A percentile compares a stretch with the other conserved stretches of the same genome.
Evolutionary conservation across 2,329 filamentous ascomycete genomes (phyloP).

Genomic region (Echinosphaeria canescens): DNA sequence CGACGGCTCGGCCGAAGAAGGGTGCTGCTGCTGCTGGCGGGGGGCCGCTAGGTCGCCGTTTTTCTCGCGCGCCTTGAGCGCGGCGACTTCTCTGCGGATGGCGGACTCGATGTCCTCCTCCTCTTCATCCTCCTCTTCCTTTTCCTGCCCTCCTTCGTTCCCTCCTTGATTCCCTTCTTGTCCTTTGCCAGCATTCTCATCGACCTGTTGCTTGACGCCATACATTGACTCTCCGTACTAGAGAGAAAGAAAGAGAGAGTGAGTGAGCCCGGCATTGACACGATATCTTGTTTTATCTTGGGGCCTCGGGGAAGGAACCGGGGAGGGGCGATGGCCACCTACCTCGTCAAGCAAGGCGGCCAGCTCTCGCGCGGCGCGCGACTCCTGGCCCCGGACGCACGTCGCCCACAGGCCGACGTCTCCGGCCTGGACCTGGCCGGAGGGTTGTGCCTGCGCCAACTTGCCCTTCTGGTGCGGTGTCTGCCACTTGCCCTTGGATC

Average conservation of each 20-base stretch:
- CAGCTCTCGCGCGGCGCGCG: constrained; percentile 46
- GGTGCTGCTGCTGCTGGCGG: constrained; percentile 5
- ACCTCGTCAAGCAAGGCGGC: constrained; percentile 44
- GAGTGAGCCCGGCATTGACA: background rate
- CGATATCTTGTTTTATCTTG: too few relatives aligned
- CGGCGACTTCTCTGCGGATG: constrained; percentile 49
- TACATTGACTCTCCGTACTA: constrained; percentile 47
- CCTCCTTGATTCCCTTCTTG: too few relatives aligned
- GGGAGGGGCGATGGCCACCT: constrained; percentile 8
- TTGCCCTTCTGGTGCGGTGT: constrained; percentile 36
- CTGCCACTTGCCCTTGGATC: constrained; percentile 39
- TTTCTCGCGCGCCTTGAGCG: constrained; percentile 31
- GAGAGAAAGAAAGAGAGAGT: background rate
- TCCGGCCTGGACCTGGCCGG: constrained; percentile 32
- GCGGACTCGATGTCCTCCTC: constrained; percentile 48
- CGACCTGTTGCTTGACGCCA: constrained; percentile 18
- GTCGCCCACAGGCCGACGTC: constrained; percentile 63
- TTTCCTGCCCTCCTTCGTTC: too few relatives aligned
- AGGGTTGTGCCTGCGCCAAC: constrained; percentile 21
- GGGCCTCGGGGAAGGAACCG: background rate
- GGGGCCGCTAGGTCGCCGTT: constrained; percentile 12
- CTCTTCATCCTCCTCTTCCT: constrained; percentile 19
- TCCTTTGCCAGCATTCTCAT: constrained; percentile 8
- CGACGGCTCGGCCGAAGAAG: too few relatives aligned
- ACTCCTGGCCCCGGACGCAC: constrained; percentile 50